Evolutionary conservation across 2,329 filamentous ascomycete genomes (phyloP), one percentile per base, ranked within the genome.

Genomic region (Penicillium sumatraense): DNA sequence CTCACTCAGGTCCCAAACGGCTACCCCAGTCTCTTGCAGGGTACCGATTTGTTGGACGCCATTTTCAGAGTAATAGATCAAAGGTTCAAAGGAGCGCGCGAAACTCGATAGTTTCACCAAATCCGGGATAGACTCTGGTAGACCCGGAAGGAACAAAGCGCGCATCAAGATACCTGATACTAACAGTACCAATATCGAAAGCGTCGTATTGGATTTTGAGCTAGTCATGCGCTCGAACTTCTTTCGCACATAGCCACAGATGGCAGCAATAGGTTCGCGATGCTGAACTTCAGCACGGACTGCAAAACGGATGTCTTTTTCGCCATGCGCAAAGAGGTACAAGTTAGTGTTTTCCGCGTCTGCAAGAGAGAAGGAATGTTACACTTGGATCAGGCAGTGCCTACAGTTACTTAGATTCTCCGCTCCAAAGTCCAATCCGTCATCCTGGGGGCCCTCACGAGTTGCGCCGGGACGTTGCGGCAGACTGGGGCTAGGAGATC

Each of bases 41-140:
- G 96, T 91, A 54, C 89, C 87, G 36, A 96, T 91, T 69, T 96
- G 92, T 33, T 87, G 84, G 40, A 92, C 87, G 8, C 92, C 92
- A 69, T 93, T 89, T 68, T 97, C 92, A 0, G 92, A 96, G 71
- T 96, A 96, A 78, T 95, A 95, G 59, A 98, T 96, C 41, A 97
- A 83, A 5, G 93, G 93, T 72, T 97, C 93, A 68, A 97, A 96
- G 9, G 91, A 91, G 66, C 91, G 91, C 46, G 93, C 93, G 61
- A 98, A 85, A 49, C 89, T 88, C 3, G 93, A 93, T 21, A 97
- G 89, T 72, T 96, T 96, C 70, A 96, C 89, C 14, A 98, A 82
- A 70, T 97, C 93, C 0, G 91, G 91, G 2, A 89, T 88, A 1
- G 89, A 85, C 11, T 81, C 86, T 33, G 84, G 81, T 5, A 80